These are phyloP conservation scores for Penicillium sp. DNA, from an alignment of 2,329 filamentous ascomycete species.

Conservation along the genomic window DNA sequence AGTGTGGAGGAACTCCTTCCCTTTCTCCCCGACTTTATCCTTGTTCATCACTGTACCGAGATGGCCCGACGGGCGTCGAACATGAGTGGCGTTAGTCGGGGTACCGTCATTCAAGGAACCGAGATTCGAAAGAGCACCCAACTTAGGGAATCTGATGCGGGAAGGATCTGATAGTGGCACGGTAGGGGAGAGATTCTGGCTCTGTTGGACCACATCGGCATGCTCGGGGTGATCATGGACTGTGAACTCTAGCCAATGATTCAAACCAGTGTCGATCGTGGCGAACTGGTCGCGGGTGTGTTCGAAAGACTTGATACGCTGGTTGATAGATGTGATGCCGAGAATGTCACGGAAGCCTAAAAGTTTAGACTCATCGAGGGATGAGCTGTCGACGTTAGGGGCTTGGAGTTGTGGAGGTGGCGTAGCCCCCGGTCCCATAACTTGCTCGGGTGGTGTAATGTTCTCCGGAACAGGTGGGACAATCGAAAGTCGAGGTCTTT, in stretches of 20 bases:
- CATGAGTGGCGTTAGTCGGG: constrained; percentile 28
- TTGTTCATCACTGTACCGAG: constrained; percentile 41
- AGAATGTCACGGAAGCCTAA: constrained; percentile 69
- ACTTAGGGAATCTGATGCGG: constrained; percentile 37
- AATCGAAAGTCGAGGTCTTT: constrained; percentile 28
- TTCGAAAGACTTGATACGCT: constrained; percentile 66
- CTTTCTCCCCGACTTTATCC: constrained; percentile 65
- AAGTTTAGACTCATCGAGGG: constrained; percentile 34
- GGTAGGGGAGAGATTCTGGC: constrained; percentile 25
- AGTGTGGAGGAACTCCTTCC: constrained; percentile 79
- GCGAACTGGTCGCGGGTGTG: constrained; percentile 64
- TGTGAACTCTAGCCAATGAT: constrained; percentile 48
- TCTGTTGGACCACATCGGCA: constrained; percentile 36
- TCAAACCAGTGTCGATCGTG: constrained; percentile 64
- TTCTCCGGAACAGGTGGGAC: constrained; percentile 21
- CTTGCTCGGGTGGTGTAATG: constrained; percentile 12
- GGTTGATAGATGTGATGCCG: constrained; percentile 53
- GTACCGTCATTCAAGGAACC: constrained; percentile 25
- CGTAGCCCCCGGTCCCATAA: constrained; percentile 8
- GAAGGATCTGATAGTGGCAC: constrained; percentile 27
- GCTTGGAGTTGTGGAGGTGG: constrained; percentile 6
- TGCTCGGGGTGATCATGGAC: constrained; percentile 47
- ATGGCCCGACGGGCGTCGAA: constrained; percentile 30
- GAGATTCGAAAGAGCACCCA: constrained; percentile 27
- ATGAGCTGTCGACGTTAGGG: constrained; percentile 10